These are phyloP conservation scores for Vigna unguiculata DNA, from an alignment of 306 rosid species.

Conservation along the genomic window DNA sequence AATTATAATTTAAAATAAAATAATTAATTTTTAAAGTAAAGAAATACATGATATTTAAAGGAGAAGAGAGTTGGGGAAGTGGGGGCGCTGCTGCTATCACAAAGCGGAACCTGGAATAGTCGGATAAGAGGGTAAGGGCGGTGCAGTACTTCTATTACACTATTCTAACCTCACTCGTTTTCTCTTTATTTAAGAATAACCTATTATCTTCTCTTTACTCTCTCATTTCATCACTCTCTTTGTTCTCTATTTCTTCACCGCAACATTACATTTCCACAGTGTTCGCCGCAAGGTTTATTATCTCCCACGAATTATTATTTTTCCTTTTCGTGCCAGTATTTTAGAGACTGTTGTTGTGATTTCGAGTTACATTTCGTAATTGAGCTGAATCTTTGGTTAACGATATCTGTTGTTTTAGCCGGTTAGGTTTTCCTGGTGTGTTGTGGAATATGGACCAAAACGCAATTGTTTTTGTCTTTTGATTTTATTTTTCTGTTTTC, in stretches of 20 bases:
- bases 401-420: not conserved
- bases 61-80: not conserved
- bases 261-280: not conserved
- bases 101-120: not conserved
- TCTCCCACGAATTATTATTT: not conserved
- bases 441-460: slow-evolving; percentile 5
- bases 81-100: not conserved
- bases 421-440: slow-evolving; percentile 24
- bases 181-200: not conserved
- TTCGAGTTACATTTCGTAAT: not conserved
- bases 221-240: not conserved
- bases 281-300: not conserved
- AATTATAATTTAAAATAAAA: too few species aligned
- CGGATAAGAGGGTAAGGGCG: slow-evolving; percentile 45
- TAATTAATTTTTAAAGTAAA: too few species aligned
- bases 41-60: not conserved
- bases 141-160: not conserved
- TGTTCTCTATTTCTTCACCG: not conserved
- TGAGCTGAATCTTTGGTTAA: not conserved
- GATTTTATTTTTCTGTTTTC: not conserved
- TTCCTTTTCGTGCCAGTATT: not conserved
- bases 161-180: too few species aligned
- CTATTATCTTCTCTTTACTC: not conserved
- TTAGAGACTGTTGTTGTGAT: not conserved
- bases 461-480: not conserved